Conservation (phyloP, 2,329 filamentous ascomycete genomes). For the Chrysoporthe puriensis region DNA sequence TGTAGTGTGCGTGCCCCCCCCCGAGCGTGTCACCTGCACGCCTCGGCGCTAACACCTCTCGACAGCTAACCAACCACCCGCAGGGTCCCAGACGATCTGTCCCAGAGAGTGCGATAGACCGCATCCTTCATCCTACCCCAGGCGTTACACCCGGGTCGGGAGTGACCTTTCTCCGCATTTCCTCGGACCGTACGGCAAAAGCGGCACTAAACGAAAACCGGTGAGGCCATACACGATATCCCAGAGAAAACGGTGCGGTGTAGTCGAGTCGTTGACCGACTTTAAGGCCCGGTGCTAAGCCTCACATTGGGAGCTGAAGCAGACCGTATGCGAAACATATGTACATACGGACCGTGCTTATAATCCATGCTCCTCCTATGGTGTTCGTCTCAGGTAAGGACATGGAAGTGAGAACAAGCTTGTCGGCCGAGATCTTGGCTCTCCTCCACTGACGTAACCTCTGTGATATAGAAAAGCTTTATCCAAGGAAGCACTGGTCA, state of each 20-base stretch:
- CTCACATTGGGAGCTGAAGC: too few species aligned
- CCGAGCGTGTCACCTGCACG: not conserved
- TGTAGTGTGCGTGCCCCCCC: not conserved
- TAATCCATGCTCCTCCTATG: not conserved
- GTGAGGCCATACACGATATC: not conserved
- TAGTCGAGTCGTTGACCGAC: not conserved
- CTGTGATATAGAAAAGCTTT: not conserved
- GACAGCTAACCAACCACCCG: not conserved
- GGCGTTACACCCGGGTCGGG: not conserved
- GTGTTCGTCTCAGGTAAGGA: not conserved
- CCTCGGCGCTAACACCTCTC: not conserved
- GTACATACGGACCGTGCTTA: too few species aligned
- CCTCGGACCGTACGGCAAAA: conserved; percentile 4
- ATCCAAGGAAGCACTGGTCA: not conserved
- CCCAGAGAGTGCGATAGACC: not conserved
- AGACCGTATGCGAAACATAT: too few species aligned
- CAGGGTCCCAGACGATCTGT: not conserved
- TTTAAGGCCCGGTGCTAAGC: not conserved
- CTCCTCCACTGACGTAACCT: not conserved
- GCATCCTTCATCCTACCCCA: not conserved
- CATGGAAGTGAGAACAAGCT: not conserved
- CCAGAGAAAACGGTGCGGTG: not conserved
- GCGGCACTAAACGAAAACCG: not conserved
- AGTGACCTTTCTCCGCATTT: not conserved
- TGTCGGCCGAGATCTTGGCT: not conserved